phyloP scores from a whole-genome alignment of 2,329 filamentous ascomycete genomes.

The Microsporum audouinii region DNA sequence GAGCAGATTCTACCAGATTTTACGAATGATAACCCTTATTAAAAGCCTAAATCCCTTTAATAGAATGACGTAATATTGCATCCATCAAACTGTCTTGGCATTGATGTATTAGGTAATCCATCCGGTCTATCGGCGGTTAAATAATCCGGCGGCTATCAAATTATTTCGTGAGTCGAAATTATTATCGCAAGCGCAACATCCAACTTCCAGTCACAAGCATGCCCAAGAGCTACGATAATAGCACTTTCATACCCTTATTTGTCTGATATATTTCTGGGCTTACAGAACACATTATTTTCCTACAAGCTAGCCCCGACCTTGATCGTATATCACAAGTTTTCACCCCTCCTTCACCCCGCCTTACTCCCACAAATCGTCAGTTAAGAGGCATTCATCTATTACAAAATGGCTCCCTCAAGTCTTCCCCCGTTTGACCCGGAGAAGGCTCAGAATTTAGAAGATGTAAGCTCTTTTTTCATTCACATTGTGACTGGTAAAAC shows the following conservation, averaged over 20 bases:
- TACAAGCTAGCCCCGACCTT: not conserved
- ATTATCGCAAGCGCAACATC: no score
- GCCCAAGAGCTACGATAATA: not conserved
- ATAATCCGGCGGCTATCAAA: not conserved
- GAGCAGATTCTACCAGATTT: not conserved
- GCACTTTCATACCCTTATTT: not conserved
- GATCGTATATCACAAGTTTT: not conserved
- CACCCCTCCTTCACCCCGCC: not conserved
- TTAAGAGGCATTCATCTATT: not conserved
- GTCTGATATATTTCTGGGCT: not conserved
- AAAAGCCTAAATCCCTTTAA: not conserved
- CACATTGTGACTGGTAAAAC: conserved; percentile 4
- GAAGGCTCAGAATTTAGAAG: conserved; percentile 57
- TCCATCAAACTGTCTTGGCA: not conserved
- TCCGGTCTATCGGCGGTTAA: not conserved
- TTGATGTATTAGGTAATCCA: not conserved
- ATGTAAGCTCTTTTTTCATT: conserved; percentile 39
- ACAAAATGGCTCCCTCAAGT: conserved; percentile 8
- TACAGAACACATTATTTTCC: not conserved
- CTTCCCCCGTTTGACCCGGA: conserved; percentile 41
- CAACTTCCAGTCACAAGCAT: not conserved
- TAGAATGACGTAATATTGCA: not conserved
- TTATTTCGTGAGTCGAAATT: not conserved
- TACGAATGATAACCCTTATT: no score
- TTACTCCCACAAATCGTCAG: not conserved